Evolutionary conservation across 768 basidiomycete genomes (phyloP).

Genomic region (Collybia nuda): DNA sequence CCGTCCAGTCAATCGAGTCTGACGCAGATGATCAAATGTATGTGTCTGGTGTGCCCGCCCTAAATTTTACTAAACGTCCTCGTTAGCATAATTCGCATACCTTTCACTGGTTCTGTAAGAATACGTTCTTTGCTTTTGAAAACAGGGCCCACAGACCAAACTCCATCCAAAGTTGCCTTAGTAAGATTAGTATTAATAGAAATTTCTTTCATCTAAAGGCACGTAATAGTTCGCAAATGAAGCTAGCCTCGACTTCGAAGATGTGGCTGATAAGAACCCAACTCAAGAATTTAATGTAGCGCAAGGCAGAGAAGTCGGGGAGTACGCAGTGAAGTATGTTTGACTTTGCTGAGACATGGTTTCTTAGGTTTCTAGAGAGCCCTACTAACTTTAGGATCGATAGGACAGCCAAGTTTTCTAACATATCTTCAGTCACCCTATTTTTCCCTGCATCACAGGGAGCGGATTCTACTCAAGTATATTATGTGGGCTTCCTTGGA

Average conservation of each 20-base stretch:
- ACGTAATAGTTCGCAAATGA: constrained; percentile 70
- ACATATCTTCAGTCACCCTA: constrained; percentile 76
- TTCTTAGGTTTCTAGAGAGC: neutral
- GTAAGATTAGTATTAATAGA: constrained; percentile 40
- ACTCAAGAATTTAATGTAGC: constrained; percentile 75
- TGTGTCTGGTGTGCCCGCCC: neutral
- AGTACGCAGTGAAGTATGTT: constrained; percentile 79
- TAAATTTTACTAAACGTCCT: constrained; percentile 2
- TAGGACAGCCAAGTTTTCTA: constrained; percentile 86
- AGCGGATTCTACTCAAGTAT: constrained; percentile 72
- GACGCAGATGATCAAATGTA: constrained; percentile 92
- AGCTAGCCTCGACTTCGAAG: constrained; percentile 80
- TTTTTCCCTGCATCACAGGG: constrained; percentile 83
- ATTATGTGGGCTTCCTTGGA: constrained; percentile 86
- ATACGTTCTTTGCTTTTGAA: constrained; percentile 82
- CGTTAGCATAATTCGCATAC: constrained; percentile 76
- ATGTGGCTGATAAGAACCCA: constrained; percentile 58
- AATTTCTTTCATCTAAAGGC: neutral
- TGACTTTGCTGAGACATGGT: neutral
- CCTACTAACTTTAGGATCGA: neutral
- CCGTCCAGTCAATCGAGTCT: constrained; percentile 72
- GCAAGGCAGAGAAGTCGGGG: constrained; percentile 73
- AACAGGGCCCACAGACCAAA: constrained; percentile 77
- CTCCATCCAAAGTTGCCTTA: constrained; percentile 68
- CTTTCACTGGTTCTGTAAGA: constrained; percentile 87